Evolutionary conservation across 805 yeast genomes (phyloP).

Genomic region (Zygosaccharomyces bailii): DNA sequence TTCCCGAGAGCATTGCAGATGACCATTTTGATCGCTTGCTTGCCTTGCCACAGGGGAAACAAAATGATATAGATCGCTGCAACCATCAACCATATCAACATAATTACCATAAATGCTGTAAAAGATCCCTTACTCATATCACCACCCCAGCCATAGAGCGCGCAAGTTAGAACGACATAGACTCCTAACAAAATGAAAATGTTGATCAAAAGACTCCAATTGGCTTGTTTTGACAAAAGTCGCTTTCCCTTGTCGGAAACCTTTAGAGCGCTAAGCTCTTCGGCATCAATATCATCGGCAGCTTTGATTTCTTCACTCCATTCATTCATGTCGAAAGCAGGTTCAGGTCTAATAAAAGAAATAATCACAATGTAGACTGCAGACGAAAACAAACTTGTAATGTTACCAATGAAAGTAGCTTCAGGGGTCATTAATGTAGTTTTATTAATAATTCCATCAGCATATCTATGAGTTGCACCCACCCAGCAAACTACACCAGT

Average conservation of each 20-base stretch:
- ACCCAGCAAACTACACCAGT: constrained; percentile 50
- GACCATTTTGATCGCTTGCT: constrained; percentile 16
- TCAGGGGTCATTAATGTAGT: constrained; percentile 44
- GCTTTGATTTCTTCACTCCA: constrained; percentile 25
- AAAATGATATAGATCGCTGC: constrained; percentile 39
- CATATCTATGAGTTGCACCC: constrained; percentile 42
- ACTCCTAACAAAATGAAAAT: constrained; percentile 31
- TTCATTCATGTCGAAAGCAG: constrained; percentile 32
- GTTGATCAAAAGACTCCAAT: constrained; percentile 42
- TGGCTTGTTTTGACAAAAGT: constrained; percentile 37
- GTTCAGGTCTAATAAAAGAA: constrained; percentile 33
- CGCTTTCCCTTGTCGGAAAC: constrained; percentile 24
- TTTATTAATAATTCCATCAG: constrained; percentile 44
- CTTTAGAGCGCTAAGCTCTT: constrained; percentile 32
- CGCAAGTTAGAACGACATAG: constrained; percentile 34
- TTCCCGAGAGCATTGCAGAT: constrained; percentile 6
- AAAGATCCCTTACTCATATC: constrained; percentile 38
- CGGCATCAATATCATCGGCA: constrained; percentile 39
- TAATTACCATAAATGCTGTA: constrained; percentile 38
- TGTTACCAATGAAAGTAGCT: constrained; percentile 44
- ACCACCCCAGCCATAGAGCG: constrained; percentile 36
- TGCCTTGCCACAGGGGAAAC: constrained; percentile 40
- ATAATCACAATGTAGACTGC: constrained; percentile 31
- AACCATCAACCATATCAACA: constrained; percentile 38
- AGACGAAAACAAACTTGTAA: constrained; percentile 38